Base-by-base conservation (phyloP, 371 early-diverging fungal genomes). In the Circinella minor region DNA sequence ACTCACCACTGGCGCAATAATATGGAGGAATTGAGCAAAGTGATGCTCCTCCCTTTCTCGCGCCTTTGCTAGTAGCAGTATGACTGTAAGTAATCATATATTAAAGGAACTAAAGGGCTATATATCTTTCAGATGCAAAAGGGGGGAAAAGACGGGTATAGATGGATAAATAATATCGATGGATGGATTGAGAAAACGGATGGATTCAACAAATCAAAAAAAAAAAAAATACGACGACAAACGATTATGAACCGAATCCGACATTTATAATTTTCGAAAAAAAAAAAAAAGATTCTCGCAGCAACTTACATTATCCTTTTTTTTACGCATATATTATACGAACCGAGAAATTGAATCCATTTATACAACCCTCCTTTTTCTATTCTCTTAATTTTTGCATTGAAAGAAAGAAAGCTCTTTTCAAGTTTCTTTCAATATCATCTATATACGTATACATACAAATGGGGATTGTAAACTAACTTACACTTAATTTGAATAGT, bases 401-500 rank as follows among this genome's bases (percentile, higher is more conserved):
- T 27, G 27, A 27, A 27, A 27, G 27, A 27, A 27, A 27, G 27
- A 27, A 27, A 27, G 27, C 27, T 27, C 27, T 27, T 27, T 27
- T 27, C 2, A 27, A 27, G 27, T 27, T 27, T 27, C 27, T 27
- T 27, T 27, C 27, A 27, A 27, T 27, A 27, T 27, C 27, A 27
- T 27, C 27, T 27, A 27, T 27, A 27, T 2, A 27, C 27, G 27
- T 27, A 27, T 2, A 27, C 27, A 27, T 27, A 27, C 43, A 46
- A 43, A 51, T 17, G 34, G 38, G 7, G 49, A 9, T 15, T 57
- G 46, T 36, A 37, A 43, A 43, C 43, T 70, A 18, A n/a, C 49
- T 69, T 71, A 14, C 17, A 43, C 54, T 3, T 71, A 70, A 62
- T 68, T n/a, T 61, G 15, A 74, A 65, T 87, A 96, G 98, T 91